phyloP scores from a whole-genome alignment of 2,329 filamentous ascomycete genomes.

The Colletotrichum euphorbiae region DNA sequence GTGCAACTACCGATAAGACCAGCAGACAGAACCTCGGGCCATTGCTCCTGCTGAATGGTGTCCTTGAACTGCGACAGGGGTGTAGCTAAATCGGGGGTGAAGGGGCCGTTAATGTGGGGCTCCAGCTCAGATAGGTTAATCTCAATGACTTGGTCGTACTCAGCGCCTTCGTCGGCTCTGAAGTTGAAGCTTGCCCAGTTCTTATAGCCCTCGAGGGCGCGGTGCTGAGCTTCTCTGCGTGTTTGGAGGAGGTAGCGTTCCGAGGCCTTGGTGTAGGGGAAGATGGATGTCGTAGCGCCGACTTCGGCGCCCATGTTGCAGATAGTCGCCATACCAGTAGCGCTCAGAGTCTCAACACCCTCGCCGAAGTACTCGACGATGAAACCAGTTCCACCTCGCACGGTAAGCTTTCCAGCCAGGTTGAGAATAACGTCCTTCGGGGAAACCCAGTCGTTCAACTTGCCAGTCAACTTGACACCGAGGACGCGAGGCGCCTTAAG shows the following conservation, averaged over 20 bases:
- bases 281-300: constrained; percentile 94
- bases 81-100: constrained; percentile 94
- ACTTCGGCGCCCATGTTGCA: constrained; percentile 93
- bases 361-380: constrained; percentile 95
- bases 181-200: constrained; percentile 55
- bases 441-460: constrained; percentile 89
- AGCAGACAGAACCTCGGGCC: constrained; percentile 91
- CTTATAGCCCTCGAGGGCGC: constrained; percentile 37
- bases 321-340: constrained; percentile 92
- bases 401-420: constrained; percentile 89
- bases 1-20: constrained; percentile 98
- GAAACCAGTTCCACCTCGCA: constrained; percentile 92
- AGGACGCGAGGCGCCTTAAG: constrained; percentile 93
- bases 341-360: constrained; percentile 88
- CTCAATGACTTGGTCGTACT: constrained; percentile 91
- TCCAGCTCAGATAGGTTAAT: constrained; percentile 92
- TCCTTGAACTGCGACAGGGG: constrained; percentile 91
- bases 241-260: constrained; percentile 89
- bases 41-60: constrained; percentile 83
- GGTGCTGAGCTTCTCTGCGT: constrained; percentile 65
- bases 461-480: constrained; percentile 84
- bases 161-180: constrained; percentile 80
- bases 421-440: constrained; percentile 96
- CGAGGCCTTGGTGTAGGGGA: constrained; percentile 90
- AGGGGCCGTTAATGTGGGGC: constrained; percentile 96